A percentile compares a stretch with the other conserved stretches of the same genome.
Conservation (phyloP, 345 rosid species). For the Melaleuca quinquenervia region DNA sequence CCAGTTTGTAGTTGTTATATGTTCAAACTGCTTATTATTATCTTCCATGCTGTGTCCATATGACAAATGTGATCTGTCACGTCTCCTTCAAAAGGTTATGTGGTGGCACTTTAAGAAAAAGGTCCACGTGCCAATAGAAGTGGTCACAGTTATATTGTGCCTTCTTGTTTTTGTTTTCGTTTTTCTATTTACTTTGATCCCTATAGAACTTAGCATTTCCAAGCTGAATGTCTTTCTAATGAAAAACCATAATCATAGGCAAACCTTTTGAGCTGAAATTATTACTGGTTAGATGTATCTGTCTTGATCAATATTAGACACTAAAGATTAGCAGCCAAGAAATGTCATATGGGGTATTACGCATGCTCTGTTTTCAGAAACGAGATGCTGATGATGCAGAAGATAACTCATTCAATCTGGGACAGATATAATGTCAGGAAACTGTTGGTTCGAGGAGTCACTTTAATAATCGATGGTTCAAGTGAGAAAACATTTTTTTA, state of each 20-base stretch:
- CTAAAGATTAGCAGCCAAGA: not conserved
- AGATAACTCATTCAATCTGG: not conserved
- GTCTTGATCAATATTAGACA: not conserved
- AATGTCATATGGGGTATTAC: not conserved
- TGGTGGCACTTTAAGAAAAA: not conserved
- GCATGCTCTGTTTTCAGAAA: not conserved
- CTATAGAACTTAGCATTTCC: not conserved
- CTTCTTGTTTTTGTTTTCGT: not conserved
- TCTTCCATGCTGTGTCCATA: not conserved
- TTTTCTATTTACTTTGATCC: not conserved
- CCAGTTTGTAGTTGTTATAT: not conserved
- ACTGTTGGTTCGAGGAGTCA: not conserved
- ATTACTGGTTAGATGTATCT: not conserved
- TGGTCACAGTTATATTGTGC: not conserved
- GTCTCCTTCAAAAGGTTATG: not conserved
- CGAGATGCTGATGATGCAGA: not conserved
- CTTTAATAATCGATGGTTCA: not conserved
- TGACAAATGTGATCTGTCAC: not conserved
- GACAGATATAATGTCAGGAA: not conserved
- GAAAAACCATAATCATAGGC: not conserved
- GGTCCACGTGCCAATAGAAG: not conserved
- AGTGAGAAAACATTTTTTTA: not conserved
- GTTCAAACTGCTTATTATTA: not conserved
- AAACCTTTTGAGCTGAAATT: not conserved
- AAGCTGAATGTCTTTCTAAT: not conserved